Base-by-base conservation (phyloP, 495 filamentous ascomycete species). In the Tetracladium marchalianum region DNA sequence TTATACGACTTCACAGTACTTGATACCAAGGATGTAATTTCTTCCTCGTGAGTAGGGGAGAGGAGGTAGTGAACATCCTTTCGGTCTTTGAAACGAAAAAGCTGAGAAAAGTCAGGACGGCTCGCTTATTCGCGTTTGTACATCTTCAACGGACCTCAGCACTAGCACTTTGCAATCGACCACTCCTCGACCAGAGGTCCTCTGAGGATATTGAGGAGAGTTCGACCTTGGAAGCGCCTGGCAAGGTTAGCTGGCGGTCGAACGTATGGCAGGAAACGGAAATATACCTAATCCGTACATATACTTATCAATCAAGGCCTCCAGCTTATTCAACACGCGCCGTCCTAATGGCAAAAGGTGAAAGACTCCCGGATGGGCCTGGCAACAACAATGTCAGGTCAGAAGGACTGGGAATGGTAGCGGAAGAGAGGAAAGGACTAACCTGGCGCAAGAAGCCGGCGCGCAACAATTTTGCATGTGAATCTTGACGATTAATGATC, bases 1-100 rank as follows among this genome's bases (percentile, higher is more conserved):
- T 87, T 88, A 60, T 95, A 89, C 2, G 87, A 95, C 40, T 82
- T 78, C n/a, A 87, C 70, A 17, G 81, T 71, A 39, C 70, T 75
- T 1, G 77, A 77, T 2, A 93, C 84, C 11, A 97, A 70, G 0
- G 75, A 62, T 0, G 92, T 98, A 46, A 98, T 89, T 58, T 98
- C 92, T 61, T 98, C 92, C 56, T 98, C 92, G 52, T 98, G 93
- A 0, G 92, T 98, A 1, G 92, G 92, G 2, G 92, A 82, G 13
- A 98, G 74, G 19, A 98, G 64, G 46, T 82, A 87, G 13, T 75
- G 73, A 11, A 76, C 67, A 18, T 84, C 78, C 62, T 83, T 92
- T 34, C 90, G 75, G 60, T 96, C 90, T 17, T 73, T 67, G 38
- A 98, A 76, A 33, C 73, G 75, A 59, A 97, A 93, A 15, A 96